Evolutionary conservation across 2,329 filamentous ascomycete genomes (phyloP), one percentile per base, ranked within the genome.

Genomic region (Fusarium ramigenum): DNA sequence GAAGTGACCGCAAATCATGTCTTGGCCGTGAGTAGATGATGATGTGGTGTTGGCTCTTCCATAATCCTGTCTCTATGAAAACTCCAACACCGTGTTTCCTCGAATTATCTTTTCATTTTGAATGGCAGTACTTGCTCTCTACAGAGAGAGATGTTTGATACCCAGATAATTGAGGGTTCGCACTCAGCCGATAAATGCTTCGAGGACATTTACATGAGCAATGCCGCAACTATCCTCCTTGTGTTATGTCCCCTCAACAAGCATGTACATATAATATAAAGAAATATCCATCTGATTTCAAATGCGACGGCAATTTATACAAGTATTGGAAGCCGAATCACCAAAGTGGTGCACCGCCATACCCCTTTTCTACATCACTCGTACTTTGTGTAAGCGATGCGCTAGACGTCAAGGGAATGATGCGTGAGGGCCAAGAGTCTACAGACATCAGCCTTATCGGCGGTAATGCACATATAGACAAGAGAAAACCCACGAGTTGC

Each of bases 161-260:
- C 19, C 4, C 21, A 30, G 4, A 21, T 2, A 47, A 47, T 30
- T 49, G 14, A 9, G 19, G 15, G 7, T 9, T 23, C 15, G 15
- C 21, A n/a, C 5, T n/a, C 7, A 5, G n/a, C 16, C n/a, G n/a
- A 23, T 11, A 23, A 50, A 34, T 34, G 16, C 6, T 23, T 23
- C 16, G 14, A 34, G 11, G 30, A 4, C 16, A 3, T 4, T 32
- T 18, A n/a, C 7, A 32, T 12, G 16, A 50, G n/a, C 8, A 5
- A 23, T 23, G 8, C 10, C 16, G 11, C 21, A 19, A 18, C 21
- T 34, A 4, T 34, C 21, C 8, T 50, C 28, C 46, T 12, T n/a
- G 9, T 12, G 2, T 12, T 12, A 4, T 49, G 2, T 18, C 11
- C 9, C 18, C 9, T 9, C 21, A 12, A 4, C 9, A 12, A n/a